Conservation (phyloP, 257 asterid genomes). For the Avicennia marina region DNA sequence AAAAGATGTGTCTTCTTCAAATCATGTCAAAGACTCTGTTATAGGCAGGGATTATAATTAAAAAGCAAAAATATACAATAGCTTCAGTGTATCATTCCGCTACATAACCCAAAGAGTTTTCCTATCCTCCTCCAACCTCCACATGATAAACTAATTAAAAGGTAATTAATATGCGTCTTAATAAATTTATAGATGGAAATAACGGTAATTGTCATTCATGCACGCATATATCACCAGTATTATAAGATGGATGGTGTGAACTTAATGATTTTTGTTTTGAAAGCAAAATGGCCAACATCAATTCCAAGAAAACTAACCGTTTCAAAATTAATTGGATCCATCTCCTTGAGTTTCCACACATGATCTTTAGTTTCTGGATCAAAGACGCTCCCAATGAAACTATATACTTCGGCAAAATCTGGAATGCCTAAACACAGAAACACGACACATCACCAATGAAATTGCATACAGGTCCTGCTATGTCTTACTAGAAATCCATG, state of each 20-base stretch:
- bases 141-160: too few relatives aligned
- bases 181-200: too few relatives aligned
- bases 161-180: too few relatives aligned
- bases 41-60: neutral
- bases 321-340: slow-evolving; percentile 96
- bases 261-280: too few relatives aligned
- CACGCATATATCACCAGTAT: too few relatives aligned
- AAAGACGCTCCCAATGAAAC: slow-evolving; percentile 91
- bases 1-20: too few relatives aligned
- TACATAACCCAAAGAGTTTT: too few relatives aligned
- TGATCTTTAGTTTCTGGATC: slow-evolving; percentile 77
- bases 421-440: slow-evolving; percentile 56
- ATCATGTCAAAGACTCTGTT: too few relatives aligned
- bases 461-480: neutral
- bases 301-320: slow-evolving; percentile 52
- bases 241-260: too few relatives aligned
- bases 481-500: neutral
- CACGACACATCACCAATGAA: neutral
- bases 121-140: too few relatives aligned
- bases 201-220: too few relatives aligned
- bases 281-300: neutral
- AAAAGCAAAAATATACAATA: neutral
- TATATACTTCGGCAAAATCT: slow-evolving; percentile 92
- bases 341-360: slow-evolving; percentile 88
- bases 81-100: neutral